Base-by-base conservation (phyloP, 495 filamentous ascomycete species). In the Beverwykella pulmonaria region DNA sequence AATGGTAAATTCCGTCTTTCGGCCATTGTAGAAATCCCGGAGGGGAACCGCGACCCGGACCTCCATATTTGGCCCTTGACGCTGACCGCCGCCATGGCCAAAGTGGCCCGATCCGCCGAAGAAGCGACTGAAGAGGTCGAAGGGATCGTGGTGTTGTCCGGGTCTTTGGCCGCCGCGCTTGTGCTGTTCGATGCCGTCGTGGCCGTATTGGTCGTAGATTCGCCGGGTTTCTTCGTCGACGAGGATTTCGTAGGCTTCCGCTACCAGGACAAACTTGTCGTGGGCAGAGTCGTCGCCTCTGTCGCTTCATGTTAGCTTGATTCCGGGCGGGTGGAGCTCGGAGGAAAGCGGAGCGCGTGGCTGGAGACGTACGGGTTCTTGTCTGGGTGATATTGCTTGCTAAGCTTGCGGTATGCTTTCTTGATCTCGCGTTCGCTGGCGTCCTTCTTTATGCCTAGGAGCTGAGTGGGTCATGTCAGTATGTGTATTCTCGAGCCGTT, bases 321-420 rank as follows among this genome's bases (percentile, higher is more conserved):
- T 22, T 54, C 6, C 23, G 58, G 36, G 32, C 30, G 19, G 39
- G 19, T 53, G 32, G 63, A 44, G 30, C 47, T 9, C 55, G 39
- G 26, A 44, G 41, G 30, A 64, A 68, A 36, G 50, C 66, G 30
- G 36, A 47, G 8, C 39, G 3, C 17, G 39, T 9, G 8, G 44
- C 48, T 30, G 52, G 61, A 44, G 55, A 84, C 89, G 72, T 80
- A 96, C 91, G 94, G 94, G 68, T 99, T 99, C 84, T 99, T 99
- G 75, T 99, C 94, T 0, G 94, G 94, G 73, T 99, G 94, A 77
- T 83, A 97, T 79, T 96, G 96, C 79, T 97, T 97, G 82, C 90
- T 94, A 4, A 98, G 80, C 53, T 85, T 89, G 53, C 92, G 86
- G 77, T 99, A 99, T 34, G 94, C 95, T n/a, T 89, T 87, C 79